These are phyloP conservation scores for Daldinia eschscholtzii DNA, from an alignment of 2,329 filamentous ascomycete species.

Conservation along the genomic window DNA sequence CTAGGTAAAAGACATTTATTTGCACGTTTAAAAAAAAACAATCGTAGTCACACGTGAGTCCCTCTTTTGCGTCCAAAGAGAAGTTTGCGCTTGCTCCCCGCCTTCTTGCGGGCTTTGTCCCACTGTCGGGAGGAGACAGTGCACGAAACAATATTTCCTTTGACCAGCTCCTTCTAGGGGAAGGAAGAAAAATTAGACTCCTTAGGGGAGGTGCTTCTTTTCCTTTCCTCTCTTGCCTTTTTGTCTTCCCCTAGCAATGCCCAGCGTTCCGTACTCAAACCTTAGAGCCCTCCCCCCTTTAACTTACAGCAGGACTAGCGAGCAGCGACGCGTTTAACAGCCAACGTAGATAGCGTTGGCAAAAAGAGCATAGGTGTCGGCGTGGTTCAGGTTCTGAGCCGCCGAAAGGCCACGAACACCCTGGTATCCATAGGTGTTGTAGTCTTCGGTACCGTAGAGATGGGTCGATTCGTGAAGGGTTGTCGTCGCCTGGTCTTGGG, in stretches of 20 bases:
- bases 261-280: slow-evolving; percentile 11
- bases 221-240: slow-evolving; percentile 10
- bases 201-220: background rate
- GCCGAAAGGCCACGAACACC: slow-evolving; percentile 64
- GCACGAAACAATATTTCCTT: slow-evolving; percentile 25
- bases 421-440: slow-evolving; percentile 54
- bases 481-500: slow-evolving; percentile 71
- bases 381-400: slow-evolving; percentile 68
- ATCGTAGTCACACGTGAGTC: slow-evolving; percentile 34
- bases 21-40: slow-evolving; percentile 32
- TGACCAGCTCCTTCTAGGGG: slow-evolving; percentile 5
- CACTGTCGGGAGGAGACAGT: slow-evolving; percentile 30
- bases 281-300: slow-evolving; percentile 15
- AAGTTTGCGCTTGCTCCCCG: slow-evolving; percentile 26
- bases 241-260: background rate
- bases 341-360: slow-evolving; percentile 56
- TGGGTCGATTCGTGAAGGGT: slow-evolving; percentile 22
- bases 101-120: slow-evolving; percentile 35
- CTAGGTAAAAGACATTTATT: slow-evolving; percentile 37
- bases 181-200: background rate
- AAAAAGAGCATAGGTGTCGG: slow-evolving; percentile 66
- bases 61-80: slow-evolving; percentile 29
- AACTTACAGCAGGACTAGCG: slow-evolving; percentile 7
- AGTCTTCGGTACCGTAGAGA: slow-evolving; percentile 52
- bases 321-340: slow-evolving; percentile 52